Conservation (phyloP, 23 red algal species). For the Porphyridium purpureum region DNA sequence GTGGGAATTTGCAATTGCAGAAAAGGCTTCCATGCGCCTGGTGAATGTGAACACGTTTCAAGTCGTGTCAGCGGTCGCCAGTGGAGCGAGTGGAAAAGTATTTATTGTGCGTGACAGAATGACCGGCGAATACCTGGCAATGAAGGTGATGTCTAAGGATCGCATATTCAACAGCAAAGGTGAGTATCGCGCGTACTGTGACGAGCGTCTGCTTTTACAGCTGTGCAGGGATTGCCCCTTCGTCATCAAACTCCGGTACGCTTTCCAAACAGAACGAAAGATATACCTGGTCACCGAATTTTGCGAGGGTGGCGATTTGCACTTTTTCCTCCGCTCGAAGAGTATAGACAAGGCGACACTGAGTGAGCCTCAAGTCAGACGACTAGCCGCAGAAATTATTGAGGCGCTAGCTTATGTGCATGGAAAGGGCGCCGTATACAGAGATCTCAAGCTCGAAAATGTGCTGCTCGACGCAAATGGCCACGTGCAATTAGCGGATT, state of each 20-base stretch:
- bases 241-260: constrained; percentile 44
- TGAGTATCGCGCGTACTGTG: too few relatives aligned
- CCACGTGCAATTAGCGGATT: not conserved
- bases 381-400: not conserved
- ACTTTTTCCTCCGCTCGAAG: too few relatives aligned
- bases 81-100: constrained; percentile 50
- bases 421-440: not conserved
- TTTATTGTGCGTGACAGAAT: constrained; percentile 48
- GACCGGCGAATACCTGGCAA: constrained; percentile 31
- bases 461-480: not conserved
- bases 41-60: too few relatives aligned
- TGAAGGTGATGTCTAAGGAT: constrained; percentile 58
- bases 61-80: constrained; percentile 39
- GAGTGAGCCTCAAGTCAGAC: not conserved
- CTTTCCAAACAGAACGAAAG: constrained; percentile 65
- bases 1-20: too few relatives aligned
- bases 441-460: not conserved
- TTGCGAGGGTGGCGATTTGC: not conserved
- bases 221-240: constrained; percentile 38
- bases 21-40: too few relatives aligned
- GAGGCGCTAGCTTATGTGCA: not conserved
- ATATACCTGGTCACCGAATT: not conserved
- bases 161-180: too few relatives aligned
- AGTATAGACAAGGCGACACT: not conserved
- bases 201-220: constrained; percentile 48